Percentiles rank a stretch among this genome's conserved stretches.
Conservation (phyloP, 148 eudicot genomes). For the Chenopodium formosanum region DNA sequence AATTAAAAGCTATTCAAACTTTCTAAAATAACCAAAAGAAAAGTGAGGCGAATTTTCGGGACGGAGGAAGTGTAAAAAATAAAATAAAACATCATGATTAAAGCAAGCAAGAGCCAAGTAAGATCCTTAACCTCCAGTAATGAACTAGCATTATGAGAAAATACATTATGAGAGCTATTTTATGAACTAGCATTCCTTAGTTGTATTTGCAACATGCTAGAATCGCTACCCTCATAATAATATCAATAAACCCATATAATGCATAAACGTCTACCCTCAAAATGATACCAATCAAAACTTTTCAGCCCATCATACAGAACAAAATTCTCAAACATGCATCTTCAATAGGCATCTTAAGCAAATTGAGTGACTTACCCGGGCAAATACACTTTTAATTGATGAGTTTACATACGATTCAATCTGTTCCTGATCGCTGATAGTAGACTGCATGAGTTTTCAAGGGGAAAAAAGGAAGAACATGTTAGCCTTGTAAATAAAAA, state of each 20-base stretch:
- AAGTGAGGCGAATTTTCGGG: too few relatives aligned
- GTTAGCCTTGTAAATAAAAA: neutral
- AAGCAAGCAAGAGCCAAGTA: neutral
- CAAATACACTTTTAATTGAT: conserved; percentile 76
- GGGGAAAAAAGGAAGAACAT: neutral
- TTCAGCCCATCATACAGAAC: neutral
- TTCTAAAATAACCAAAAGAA: too few relatives aligned
- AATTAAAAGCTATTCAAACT: too few relatives aligned
- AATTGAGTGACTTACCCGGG: conserved; percentile 60
- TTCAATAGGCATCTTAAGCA: neutral
- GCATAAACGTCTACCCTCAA: neutral
- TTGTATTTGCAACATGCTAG: neutral
- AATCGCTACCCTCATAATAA: neutral
- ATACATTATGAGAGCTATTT: neutral
- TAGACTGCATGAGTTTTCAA: conserved; percentile 30
- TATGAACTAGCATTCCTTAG: conserved; percentile 7
- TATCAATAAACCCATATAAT: neutral
- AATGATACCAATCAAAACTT: conserved; percentile 10
- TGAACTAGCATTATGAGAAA: neutral
- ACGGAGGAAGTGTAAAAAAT: too few relatives aligned
- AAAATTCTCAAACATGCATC: neutral
- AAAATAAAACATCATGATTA: too few relatives aligned
- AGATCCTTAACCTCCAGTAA: neutral
- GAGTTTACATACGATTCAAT: conserved; percentile 69
- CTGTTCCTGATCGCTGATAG: conserved; percentile 69